Evolutionary conservation across 345 rosid species (phyloP).

Genomic region (Tarenaya hassleriana): DNA sequence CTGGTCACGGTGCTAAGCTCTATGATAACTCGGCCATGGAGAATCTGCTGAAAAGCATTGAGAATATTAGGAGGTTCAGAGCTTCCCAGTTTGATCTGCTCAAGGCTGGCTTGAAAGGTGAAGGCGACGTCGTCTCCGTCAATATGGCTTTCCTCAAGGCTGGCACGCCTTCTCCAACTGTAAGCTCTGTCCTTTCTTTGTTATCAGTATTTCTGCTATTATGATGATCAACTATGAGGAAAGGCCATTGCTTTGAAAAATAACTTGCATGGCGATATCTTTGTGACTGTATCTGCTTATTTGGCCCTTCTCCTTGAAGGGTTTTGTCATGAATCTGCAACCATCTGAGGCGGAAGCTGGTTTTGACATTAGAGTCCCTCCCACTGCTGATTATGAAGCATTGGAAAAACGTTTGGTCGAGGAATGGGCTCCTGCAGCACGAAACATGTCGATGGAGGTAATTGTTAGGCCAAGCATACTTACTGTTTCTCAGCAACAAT

Average conservation of each 20-base stretch:
- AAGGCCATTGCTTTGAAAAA: not conserved
- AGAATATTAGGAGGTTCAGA: constrained; percentile 74
- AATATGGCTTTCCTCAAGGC: constrained; percentile 80
- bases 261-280: constrained; percentile 10
- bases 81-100: constrained; percentile 85
- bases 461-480: not conserved
- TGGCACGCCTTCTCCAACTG: constrained; percentile 94
- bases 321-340: constrained; percentile 92
- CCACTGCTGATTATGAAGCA: constrained; percentile 57
- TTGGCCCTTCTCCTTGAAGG: constrained; percentile 37
- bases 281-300: constrained; percentile 6
- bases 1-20: constrained; percentile 93
- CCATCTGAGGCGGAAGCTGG: constrained; percentile 99
- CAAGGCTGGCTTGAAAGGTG: constrained; percentile 71
- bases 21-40: constrained; percentile 90
- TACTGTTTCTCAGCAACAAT: not conserved
- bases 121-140: constrained; percentile 85
- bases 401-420: constrained; percentile 77
- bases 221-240: not conserved
- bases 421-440: constrained; percentile 93
- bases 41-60: constrained; percentile 79
- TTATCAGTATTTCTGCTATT: not conserved
- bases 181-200: constrained; percentile 23
- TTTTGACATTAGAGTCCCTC: constrained; percentile 81
- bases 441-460: constrained; percentile 93